Evolutionary conservation across 176 grass and related monocot species (phyloP), one percentile per base, ranked within the genome.

Genomic region (Urochloa ruziziensis): DNA sequence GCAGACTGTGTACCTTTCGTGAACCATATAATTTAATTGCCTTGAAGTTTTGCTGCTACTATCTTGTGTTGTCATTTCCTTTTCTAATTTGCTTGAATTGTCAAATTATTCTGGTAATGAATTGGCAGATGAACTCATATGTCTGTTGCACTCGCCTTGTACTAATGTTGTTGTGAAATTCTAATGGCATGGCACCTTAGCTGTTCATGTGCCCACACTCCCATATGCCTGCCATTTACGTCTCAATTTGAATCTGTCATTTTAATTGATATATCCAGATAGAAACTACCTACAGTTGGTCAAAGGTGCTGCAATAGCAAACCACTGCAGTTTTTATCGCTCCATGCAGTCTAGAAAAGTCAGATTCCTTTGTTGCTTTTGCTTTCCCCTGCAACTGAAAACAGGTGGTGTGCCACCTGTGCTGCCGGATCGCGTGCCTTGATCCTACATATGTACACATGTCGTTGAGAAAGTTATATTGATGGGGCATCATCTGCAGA

Each of bases 21-120:
- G 19, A 18, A 1, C 2, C n/a, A 17, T 62, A 69, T 42, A 10
- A 62, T 69, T 17, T 35, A 27, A 58, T 59, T 46, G 7, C 37
- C 56, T 3, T 89, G 64, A 27, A 64, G 14, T 59, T 80, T 80
- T 36, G 16, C 6, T 61, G 70, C 2, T 85, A 27, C 23, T 67
- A 42, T 60, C 58, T 75, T 18, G 14, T 59, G 23, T 54, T 73
- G 28, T 73, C 1, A 1, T 56, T 71, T 64, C 29, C 32, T 11
- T 39, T 48, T 19, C 42, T 49, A 7, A 34, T 80, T 77, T 81
- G n/a, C 68, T 63, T 74, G 23, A 67, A 30, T 27, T 5, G 5
- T 85, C 33, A 52, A 47, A 37, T 47, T 71, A 11, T 67, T 51
- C n/a, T 61, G 27, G 7, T 49, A 32, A 2, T 81, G 19, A 81